Base-by-base conservation (phyloP, 257 asterid species). In the Salvia splendens region DNA sequence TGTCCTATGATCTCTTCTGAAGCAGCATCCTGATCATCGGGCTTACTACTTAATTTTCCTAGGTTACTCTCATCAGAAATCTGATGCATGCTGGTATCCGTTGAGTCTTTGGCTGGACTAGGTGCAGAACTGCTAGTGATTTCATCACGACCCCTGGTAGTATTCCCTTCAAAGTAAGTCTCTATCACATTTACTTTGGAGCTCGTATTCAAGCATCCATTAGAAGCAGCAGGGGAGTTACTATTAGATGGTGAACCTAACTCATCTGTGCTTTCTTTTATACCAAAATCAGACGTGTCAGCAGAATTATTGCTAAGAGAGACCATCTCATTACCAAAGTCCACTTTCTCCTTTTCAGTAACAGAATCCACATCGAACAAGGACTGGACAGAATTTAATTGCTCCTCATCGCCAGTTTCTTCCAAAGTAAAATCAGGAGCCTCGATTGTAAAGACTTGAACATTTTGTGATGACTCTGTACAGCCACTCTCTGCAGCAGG, bases 391-490 rank as follows among this genome's bases (percentile, higher is more conserved):
- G 36, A n/a, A 59, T 79, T 67, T 72, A 65, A 64, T 48, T 54
- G 57, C 59, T 72, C 85, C 54, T 73, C 95, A 45, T 48, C 49
- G 32, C 70, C 78, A 28, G 58, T 64, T 54, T 80, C 89, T 64
- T 83, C 91, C 12, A 61, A 56, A 41, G 75, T 59, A 74, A 89
- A 87, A 40, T 87, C 95, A 15, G 92, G 95, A 79, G 89, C 87
- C 61, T 71, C 69, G 72, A 85, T 60, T 6, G 81, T 65, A 30
- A 79, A 77, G 64, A 62, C 71, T 47, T 68, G 84, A 61, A 86
- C 73, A 77, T 73, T 75, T 65, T 52, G 78, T 28, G 80, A 62
- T 69, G 83, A 60, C 63, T 50, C 86, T 69, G 52, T 72, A 38
- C 28, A 41, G 52, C 52, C 75, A 52, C 72, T 69, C 67, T 74